A percentile compares a stretch with the other conserved stretches of the same genome.
phyloP scores from a whole-genome alignment of 805 yeast genomes.

The Barnettozyma vustinii region DNA sequence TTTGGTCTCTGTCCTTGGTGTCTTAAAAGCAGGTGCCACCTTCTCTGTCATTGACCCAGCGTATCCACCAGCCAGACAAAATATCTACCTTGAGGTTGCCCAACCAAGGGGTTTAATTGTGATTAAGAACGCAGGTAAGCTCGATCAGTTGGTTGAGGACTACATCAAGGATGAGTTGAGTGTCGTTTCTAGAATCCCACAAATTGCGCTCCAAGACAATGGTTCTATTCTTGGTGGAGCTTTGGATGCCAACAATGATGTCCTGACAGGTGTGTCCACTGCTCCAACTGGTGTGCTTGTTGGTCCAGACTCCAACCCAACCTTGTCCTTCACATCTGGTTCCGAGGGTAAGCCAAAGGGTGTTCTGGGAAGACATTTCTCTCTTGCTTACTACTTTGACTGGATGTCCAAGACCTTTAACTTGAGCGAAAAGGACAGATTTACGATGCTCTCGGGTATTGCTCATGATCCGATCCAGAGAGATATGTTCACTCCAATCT shows the following conservation, averaged over 20 bases:
- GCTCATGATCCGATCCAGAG: conserved; percentile 99
- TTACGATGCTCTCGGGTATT: conserved; percentile 97
- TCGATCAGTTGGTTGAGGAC: conserved; percentile 72
- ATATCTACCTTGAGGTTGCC: conserved; percentile 87
- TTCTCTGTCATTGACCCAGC: conserved; percentile 99
- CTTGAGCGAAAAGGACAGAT: conserved; percentile 72
- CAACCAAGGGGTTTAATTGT: conserved; percentile 89
- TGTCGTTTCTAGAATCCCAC: conserved; percentile 69
- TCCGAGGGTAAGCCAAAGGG: conserved; percentile 99
- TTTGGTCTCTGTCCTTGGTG: conserved; percentile 97
- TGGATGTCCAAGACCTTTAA: conserved; percentile 94
- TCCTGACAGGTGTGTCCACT: conserved; percentile 43
- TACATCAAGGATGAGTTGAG: conserved; percentile 70
- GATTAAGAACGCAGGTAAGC: conserved; percentile 80
- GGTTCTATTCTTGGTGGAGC: conserved; percentile 66
- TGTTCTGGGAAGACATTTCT: conserved; percentile 95
- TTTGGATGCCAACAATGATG: conserved; percentile 36
- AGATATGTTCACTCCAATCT: conserved; percentile 97
- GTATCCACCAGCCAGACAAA: conserved; percentile 97
- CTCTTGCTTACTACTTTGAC: conserved; percentile 94
- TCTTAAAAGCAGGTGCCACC: conserved; percentile 96
- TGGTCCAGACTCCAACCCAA: conserved; percentile 97
- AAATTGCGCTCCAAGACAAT: conserved; percentile 69
- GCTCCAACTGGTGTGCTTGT: conserved; percentile 82
- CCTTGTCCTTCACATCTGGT: conserved; percentile 94